Conservation (phyloP, 2,329 filamentous ascomycete genomes). For the Ascocoryne sarcoides region DNA sequence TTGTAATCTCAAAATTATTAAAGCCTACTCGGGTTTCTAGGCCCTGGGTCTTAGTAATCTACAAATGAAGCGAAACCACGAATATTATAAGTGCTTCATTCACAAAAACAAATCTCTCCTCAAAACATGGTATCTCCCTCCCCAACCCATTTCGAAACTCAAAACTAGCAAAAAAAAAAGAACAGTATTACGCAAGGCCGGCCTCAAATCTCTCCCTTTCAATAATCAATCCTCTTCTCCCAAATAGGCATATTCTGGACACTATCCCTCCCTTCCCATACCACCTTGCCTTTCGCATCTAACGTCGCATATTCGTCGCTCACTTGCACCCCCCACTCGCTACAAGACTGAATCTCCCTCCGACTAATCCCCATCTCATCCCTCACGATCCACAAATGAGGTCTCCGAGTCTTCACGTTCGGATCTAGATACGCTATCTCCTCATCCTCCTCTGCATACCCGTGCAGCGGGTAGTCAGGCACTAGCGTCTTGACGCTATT, state of each 20-base stretch:
- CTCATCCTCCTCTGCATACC: constrained; percentile 54
- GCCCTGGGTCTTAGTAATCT: too few species aligned
- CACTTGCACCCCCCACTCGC: too few species aligned
- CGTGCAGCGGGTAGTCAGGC: constrained; percentile 42
- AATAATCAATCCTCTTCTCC: constrained; percentile 24
- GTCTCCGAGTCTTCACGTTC: constrained; percentile 49
- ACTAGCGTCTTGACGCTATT: constrained; percentile 58
- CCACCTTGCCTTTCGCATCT: constrained; percentile 58
- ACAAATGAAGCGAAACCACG: too few species aligned
- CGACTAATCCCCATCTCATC: constrained; percentile 66
- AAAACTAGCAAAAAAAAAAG: too few species aligned
- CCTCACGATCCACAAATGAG: constrained; percentile 71
- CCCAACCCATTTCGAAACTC: too few species aligned
- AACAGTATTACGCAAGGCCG: too few species aligned
- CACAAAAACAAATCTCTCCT: too few species aligned
- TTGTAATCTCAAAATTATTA: too few species aligned
- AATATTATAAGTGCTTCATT: too few species aligned
- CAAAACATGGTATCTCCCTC: too few species aligned
- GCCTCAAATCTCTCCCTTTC: neutral
- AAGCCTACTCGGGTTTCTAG: too few species aligned
- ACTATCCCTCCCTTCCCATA: constrained; percentile 41
- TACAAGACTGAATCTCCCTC: constrained; percentile 69
- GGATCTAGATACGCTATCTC: constrained; percentile 67
- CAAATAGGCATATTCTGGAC: constrained; percentile 19
- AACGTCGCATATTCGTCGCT: constrained; percentile 67